A percentile compares a stretch with the other conserved stretches of the same genome.
These are phyloP conservation scores for Kuraishia ogatae DNA, from an alignment of 805 yeast species.

Conservation along the genomic window DNA sequence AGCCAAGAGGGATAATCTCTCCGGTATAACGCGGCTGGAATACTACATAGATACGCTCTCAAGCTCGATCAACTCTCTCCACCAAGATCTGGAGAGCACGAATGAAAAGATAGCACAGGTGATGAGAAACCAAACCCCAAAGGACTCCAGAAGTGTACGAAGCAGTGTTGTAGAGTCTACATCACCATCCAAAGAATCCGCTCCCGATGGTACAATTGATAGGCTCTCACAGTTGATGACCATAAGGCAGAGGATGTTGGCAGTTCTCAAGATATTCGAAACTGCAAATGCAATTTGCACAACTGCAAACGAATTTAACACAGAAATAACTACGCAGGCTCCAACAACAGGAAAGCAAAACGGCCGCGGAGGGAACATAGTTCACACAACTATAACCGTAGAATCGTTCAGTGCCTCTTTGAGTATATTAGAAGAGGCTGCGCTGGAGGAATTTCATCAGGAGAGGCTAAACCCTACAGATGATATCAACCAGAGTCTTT, in stretches of 20 bases:
- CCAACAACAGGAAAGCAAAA: slow-evolving; percentile 5
- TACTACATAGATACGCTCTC: slow-evolving; percentile 56
- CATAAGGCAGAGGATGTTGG: slow-evolving; percentile 35
- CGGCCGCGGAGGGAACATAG: slow-evolving; percentile 2
- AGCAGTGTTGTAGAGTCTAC: slow-evolving; percentile 11
- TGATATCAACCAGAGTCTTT: slow-evolving; percentile 24
- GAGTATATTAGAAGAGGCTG: slow-evolving; percentile 33
- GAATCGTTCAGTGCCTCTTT: slow-evolving; percentile 29
- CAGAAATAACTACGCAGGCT: slow-evolving; percentile 2
- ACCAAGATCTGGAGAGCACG: slow-evolving; percentile 33
- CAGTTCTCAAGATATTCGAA: slow-evolving; percentile 38
- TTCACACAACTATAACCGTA: slow-evolving; percentile 7
- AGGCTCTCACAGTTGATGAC: slow-evolving; percentile 33
- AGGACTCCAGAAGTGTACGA: not conserved
- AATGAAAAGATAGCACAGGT: slow-evolving; percentile 15
- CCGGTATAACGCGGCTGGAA: slow-evolving; percentile 49
- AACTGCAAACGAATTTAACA: slow-evolving; percentile 22
- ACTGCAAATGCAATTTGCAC: slow-evolving; percentile 30
- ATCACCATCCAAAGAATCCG: slow-evolving; percentile 5
- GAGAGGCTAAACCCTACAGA: slow-evolving; percentile 15
- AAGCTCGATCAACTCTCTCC: slow-evolving; percentile 48
- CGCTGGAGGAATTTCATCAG: slow-evolving; percentile 29
- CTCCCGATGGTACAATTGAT: slow-evolving; percentile 16
- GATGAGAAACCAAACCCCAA: not conserved
- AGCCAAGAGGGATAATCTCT: slow-evolving; percentile 9